A percentile compares a stretch with the other conserved stretches of the same genome.
Evolutionary conservation across 345 rosid genomes (phyloP).

Genomic region (Eucalyptus microcorys): DNA sequence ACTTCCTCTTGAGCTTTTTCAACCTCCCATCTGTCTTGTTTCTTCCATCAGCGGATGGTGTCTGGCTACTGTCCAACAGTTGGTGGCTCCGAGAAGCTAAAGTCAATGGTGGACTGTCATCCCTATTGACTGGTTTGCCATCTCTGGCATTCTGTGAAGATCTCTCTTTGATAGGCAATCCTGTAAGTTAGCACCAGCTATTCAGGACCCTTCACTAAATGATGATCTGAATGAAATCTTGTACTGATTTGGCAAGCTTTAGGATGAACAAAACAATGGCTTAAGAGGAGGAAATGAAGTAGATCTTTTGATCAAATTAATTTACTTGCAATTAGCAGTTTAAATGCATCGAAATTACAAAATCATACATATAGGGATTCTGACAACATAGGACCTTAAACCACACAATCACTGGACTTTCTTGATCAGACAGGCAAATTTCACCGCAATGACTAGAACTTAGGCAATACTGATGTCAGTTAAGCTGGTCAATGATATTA

Average conservation of each 20-base stretch:
- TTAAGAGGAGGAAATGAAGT: neutral
- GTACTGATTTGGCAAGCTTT: neutral
- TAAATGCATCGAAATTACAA: neutral
- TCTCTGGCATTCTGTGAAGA: neutral
- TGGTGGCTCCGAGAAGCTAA: neutral
- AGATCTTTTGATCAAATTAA: neutral
- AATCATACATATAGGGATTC: neutral
- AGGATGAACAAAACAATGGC: neutral
- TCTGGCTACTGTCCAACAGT: neutral
- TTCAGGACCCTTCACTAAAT: neutral
- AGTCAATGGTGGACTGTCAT: neutral
- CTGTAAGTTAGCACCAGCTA: neutral
- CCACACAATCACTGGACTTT: neutral
- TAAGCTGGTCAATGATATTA: neutral
- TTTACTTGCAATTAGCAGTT: neutral
- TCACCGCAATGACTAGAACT: neutral
- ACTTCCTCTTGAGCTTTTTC: constrained; percentile 3
- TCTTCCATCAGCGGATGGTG: neutral
- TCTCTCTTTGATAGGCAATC: neutral
- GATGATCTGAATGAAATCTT: neutral
- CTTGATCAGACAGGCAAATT: neutral
- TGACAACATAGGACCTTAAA: neutral
- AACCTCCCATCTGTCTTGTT: constrained; percentile 6
- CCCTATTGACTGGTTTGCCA: neutral
- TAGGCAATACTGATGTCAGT: neutral